A percentile compares a stretch with the other conserved stretches of the same genome.
These are phyloP conservation scores for Globisporangium yorkense DNA, from an alignment of 352 stramenopile genomes.

Conservation along the genomic window DNA sequence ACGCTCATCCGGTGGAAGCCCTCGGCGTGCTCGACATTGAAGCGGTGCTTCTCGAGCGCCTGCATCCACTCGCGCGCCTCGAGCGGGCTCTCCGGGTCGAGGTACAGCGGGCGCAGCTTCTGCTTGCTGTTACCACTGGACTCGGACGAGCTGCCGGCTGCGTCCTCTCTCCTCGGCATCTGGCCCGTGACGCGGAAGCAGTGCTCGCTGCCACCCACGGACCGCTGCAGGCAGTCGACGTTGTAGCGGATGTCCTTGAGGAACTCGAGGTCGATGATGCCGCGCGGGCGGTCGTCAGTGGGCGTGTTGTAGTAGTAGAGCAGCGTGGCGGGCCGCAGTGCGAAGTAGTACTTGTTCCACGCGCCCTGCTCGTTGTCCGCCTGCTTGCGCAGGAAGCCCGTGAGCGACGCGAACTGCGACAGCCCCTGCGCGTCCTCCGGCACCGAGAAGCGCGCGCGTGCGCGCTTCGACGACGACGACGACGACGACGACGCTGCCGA, in stretches of 20 bases:
- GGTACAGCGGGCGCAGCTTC: constrained; percentile 58
- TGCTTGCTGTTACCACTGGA: constrained; percentile 4
- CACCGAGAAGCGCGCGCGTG: constrained; percentile 50
- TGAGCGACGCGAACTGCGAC: constrained; percentile 41
- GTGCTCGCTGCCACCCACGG: constrained; percentile 48
- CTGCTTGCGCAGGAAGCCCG: constrained; percentile 66
- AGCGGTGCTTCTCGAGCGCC: constrained; percentile 60
- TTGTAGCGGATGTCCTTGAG: constrained; percentile 71
- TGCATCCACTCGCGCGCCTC: constrained; percentile 67
- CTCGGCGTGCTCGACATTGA: constrained; percentile 42
- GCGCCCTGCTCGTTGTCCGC: constrained; percentile 70
- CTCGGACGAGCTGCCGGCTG: background rate
- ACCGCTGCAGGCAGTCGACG: constrained; percentile 66
- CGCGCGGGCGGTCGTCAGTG: constrained; percentile 54
- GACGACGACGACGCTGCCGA: background rate
- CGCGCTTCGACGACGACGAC: constrained; percentile 24
- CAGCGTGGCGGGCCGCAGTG: constrained; percentile 64
- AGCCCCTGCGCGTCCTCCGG: constrained; percentile 38
- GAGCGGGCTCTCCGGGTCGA: constrained; percentile 46
- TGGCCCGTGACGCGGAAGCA: constrained; percentile 73
- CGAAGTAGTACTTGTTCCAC: constrained; percentile 83
- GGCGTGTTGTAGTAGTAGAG: constrained; percentile 82
- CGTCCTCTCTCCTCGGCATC: constrained; percentile 27
- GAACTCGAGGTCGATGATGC: constrained; percentile 79
- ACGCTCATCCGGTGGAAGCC: constrained; percentile 28